phyloP scores from a whole-genome alignment of 2,329 filamentous ascomycete genomes.

The Penicillium thymicola region DNA sequence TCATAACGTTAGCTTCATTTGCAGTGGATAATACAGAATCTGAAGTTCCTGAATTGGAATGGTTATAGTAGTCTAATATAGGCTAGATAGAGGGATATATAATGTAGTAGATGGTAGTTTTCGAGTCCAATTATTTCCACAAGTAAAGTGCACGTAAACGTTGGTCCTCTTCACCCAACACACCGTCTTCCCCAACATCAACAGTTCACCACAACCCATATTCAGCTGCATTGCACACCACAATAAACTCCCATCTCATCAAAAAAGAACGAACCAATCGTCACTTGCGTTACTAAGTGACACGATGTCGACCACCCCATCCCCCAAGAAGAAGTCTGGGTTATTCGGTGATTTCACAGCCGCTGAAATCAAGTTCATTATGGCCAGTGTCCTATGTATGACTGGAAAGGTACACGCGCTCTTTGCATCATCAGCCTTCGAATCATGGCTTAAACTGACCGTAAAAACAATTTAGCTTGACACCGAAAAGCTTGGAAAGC shows the following conservation, averaged over 20 bases:
- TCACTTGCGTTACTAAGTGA: neutral
- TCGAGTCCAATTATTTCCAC: neutral
- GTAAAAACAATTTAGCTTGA: neutral
- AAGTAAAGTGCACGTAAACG: neutral
- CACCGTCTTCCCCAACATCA: too few species aligned
- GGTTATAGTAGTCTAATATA: neutral
- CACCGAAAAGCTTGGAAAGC: neutral
- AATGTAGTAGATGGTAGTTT: neutral
- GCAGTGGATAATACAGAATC: neutral
- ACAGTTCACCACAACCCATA: neutral
- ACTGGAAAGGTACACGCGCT: neutral
- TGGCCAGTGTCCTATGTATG: neutral
- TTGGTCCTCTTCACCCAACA: neutral
- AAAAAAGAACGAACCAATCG: neutral
- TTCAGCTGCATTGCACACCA: neutral
- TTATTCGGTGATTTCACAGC: neutral
- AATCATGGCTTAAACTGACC: neutral
- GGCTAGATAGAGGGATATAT: neutral
- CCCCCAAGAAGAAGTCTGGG: neutral
- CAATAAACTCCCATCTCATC: neutral
- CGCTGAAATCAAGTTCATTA: neutral
- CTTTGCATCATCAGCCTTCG: too few species aligned
- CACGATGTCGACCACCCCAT: neutral
- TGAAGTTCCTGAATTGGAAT: neutral
- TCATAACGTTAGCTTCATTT: neutral